These are phyloP conservation scores for Vanrija humicola DNA, from an alignment of 1,284 basidiomycete species.

Conservation along the genomic window DNA sequence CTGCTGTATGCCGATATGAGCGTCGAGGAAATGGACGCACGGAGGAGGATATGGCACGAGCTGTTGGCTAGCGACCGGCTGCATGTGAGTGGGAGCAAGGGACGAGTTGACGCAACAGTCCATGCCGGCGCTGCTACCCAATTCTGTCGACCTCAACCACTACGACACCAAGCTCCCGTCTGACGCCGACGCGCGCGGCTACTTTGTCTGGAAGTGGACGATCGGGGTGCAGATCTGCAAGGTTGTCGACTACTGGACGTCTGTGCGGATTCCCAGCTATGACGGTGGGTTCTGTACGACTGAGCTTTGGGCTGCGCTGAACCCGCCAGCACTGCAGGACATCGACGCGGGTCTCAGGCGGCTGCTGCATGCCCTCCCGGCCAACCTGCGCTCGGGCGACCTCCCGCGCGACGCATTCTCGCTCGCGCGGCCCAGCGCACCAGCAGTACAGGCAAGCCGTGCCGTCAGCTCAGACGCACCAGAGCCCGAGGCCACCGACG, in stretches of 20 bases:
- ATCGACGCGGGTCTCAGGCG: conserved; percentile 15
- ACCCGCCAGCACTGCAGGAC: conserved; percentile 10
- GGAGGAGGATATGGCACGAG: conserved; percentile 19
- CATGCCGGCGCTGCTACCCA: conserved; percentile 15
- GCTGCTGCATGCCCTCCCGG: conserved; percentile 10
- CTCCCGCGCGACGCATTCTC: conserved; percentile 15
- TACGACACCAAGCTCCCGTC: conserved; percentile 19
- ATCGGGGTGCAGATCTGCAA: conserved; percentile 16
- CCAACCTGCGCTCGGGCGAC: conserved; percentile 3
- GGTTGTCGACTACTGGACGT: conserved; percentile 20
- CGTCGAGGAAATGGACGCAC: conserved; percentile 12
- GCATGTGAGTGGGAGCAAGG: conserved; percentile 2
- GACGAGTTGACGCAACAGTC: not conserved
- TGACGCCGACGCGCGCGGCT: conserved; percentile 10
- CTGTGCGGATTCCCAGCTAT: conserved; percentile 7
- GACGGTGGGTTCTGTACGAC: not conserved
- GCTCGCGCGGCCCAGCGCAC: conserved; percentile 7
- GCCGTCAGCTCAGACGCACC: too few relatives aligned
- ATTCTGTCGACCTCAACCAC: conserved; percentile 14
- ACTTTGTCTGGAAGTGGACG: conserved; percentile 21
- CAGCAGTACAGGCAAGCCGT: not conserved
- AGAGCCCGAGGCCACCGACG: not conserved
- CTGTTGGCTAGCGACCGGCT: conserved; percentile 14
- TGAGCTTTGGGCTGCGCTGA: not conserved
- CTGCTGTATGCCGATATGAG: not conserved